A percentile compares a stretch with the other conserved stretches of the same genome.
These are phyloP conservation scores for Cryptosporidium ryanae DNA, from an alignment of 169 alveolate genomes.

Conservation along the genomic window DNA sequence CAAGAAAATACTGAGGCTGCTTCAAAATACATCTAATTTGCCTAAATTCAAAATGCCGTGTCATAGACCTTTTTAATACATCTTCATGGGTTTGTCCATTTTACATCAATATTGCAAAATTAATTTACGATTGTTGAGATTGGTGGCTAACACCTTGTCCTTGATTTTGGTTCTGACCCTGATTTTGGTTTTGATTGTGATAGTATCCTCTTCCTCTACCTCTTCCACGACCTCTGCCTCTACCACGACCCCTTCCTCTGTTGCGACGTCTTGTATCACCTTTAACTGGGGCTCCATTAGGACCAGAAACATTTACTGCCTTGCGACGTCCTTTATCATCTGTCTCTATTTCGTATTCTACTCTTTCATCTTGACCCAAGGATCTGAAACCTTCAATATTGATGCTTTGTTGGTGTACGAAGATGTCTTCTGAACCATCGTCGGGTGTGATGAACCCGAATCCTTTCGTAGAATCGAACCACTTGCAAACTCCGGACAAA, in stretches of 20 bases:
- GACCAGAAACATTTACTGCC: constrained; percentile 86
- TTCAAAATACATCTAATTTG: background rate
- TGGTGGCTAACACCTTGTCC: constrained; percentile 15
- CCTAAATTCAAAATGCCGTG: background rate
- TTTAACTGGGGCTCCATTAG: constrained; percentile 82
- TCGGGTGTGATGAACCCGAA: constrained; percentile 85
- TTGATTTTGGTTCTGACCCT: constrained; percentile 27
- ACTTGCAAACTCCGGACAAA: constrained; percentile 83
- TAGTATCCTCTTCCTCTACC: constrained; percentile 77
- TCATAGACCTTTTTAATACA: background rate
- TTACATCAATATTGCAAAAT: too few relatives aligned
- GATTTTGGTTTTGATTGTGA: constrained; percentile 28
- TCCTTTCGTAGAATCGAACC: constrained; percentile 86
- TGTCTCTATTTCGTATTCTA: constrained; percentile 78
- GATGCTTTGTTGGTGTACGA: constrained; percentile 85
- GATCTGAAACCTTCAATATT: constrained; percentile 85
- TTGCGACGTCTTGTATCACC: constrained; percentile 77
- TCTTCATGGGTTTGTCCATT: constrained; percentile 10
- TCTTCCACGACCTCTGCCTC: constrained; percentile 76
- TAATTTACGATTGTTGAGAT: background rate
- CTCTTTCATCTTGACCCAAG: constrained; percentile 82
- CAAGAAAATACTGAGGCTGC: constrained; percentile 26
- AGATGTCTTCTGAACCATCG: constrained; percentile 83
- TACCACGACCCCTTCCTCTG: constrained; percentile 71
- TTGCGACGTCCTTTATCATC: constrained; percentile 81